Base-by-base conservation (phyloP, 2,329 filamentous ascomycete genomes). In the Alternaria solani region DNA sequence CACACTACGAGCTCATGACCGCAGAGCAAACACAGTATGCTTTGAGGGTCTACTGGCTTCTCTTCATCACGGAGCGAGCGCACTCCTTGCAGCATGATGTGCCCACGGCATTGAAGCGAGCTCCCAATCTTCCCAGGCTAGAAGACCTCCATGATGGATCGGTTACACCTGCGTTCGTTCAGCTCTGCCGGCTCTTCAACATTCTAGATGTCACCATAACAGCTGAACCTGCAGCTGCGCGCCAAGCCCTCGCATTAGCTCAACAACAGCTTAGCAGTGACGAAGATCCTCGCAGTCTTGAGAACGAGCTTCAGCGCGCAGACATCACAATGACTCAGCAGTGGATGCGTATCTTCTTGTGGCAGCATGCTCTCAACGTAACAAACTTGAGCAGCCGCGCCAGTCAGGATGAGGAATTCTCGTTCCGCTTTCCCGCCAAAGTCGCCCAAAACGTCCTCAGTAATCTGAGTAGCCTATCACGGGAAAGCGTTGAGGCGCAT, bases 321-420 rank as follows among this genome's bases (percentile, higher is more conserved):
- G 74, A 77, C 36, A 77, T 77, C 5, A 74, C 73, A 0, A 77
- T 77, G 73, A 77, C 75, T 3, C 75, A 77, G 42, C 75, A 77
- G 48, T 77, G 75, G 75, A 76, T 77, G 75, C 70, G 75, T 7
- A 76, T 77, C 4, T 76, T 75, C 55, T 48, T 77, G 4, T 77
- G 75, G 75, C 75, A 77, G 51, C 72, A 76, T 59, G 73, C 75
- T n/a, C 59, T 77, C 18, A 69, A 71, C 23, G 75, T 77, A 4
- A 77, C 74, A 4, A 76, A 70, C 32, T 34, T 77, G 23, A 73
- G 72, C 44, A 72, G 72, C 26, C 64, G 62, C 23, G 39, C 57
- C 8, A 63, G 71, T 18, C 68, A 71, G 28, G 65, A 75, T 3
- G 73, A 75, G 42, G 75, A 75, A 18, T 77, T 77, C 39, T 77